A percentile compares a stretch with the other conserved stretches of the same genome.
These are phyloP conservation scores for Sedum album DNA, from an alignment of 164 flowering plant species.

Conservation along the genomic window DNA sequence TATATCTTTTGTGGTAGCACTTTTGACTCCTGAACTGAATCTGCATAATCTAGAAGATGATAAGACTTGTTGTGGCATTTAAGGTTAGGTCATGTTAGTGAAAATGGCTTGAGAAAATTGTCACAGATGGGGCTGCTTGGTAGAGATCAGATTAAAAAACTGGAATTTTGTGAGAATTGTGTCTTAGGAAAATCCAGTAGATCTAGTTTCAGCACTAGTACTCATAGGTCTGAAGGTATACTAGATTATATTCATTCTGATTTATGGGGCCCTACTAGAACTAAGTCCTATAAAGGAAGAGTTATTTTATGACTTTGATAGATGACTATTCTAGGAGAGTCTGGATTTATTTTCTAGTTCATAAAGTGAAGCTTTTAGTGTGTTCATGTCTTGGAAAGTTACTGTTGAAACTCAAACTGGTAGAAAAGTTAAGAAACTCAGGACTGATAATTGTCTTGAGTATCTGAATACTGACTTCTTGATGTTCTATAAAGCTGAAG, in stretches of 20 bases:
- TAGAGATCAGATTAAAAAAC: too few species aligned
- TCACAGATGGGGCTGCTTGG: not conserved
- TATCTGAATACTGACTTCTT: too few species aligned
- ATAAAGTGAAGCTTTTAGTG: not conserved
- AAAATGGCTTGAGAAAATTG: not conserved
- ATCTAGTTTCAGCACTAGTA: slow-evolving; percentile 4
- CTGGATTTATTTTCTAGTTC: too few species aligned
- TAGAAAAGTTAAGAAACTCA: too few species aligned
- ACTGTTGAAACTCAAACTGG: too few species aligned
- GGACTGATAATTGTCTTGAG: too few species aligned
- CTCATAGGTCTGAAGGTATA: slow-evolving; percentile 4
- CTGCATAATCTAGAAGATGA: not conserved
- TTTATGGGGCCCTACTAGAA: slow-evolving; percentile 14
- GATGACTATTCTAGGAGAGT: not conserved
- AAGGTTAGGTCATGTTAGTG: not conserved
- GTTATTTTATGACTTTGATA: not conserved
- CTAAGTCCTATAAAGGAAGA: not conserved
- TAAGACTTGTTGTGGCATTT: not conserved
- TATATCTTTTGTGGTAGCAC: not conserved
- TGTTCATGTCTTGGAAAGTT: too few species aligned
- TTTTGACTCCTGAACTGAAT: not conserved
- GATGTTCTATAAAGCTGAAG: too few species aligned
- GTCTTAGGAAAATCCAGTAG: slow-evolving; percentile 12
- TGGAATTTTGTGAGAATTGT: slow-evolving; percentile 20
- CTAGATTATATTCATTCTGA: slow-evolving; percentile 15